Base-by-base conservation (phyloP, 2,329 filamentous ascomycete genomes). In the Cyphellophora attinorum region DNA sequence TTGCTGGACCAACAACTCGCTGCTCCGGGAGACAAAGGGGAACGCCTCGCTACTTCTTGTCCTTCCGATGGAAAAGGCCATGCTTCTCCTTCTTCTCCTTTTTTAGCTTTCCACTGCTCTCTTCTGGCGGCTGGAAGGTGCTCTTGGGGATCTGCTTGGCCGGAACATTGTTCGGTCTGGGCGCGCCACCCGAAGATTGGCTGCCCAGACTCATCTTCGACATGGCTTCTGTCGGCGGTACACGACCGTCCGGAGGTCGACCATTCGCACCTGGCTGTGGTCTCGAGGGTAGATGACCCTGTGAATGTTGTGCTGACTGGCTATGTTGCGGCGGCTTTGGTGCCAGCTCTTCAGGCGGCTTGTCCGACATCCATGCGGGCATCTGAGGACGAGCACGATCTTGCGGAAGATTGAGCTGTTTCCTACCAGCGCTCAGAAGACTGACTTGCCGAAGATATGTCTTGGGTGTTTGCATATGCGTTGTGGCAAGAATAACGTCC, bases 401-500 rank as follows among this genome's bases (percentile, higher is more conserved):
- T 37, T 79, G 68, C 1, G 89, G 91, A 4, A 98, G 73, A 48
- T 85, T 79, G 11, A 98, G 70, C 29, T 76, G 72, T 34, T 82
- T 73, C 51, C 79, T 80, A 51, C 86, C 81, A 21, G 75, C 71
- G 41, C 79, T 81, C 11, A 96, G 68, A 51, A 94, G 86, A 12
- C 76, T 74, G 2, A 95, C 62, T 56, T 96, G 88, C 25, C 82
- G 77, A 19, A 94, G 61, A 56, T 88, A 98, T 13, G 93, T 68
- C 27, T 75, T 67, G 0, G 91, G 89, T 1, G 79, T 91, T 30
- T 93, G 67, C 88, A 98, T 95, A 55, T 98, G 91, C 15, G 82
- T 88, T 0, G 85, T 91, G 12, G 81, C 76, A 4, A 98, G 73
- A 55, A 93, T 84, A n/a, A 96, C 66, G 49, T 98, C 91, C 45